Percentiles rank a stretch among this genome's conserved stretches.
Evolutionary conservation across 2,329 filamentous ascomycete genomes (phyloP).

Genomic region (Alternaria novae-zelandiae): DNA sequence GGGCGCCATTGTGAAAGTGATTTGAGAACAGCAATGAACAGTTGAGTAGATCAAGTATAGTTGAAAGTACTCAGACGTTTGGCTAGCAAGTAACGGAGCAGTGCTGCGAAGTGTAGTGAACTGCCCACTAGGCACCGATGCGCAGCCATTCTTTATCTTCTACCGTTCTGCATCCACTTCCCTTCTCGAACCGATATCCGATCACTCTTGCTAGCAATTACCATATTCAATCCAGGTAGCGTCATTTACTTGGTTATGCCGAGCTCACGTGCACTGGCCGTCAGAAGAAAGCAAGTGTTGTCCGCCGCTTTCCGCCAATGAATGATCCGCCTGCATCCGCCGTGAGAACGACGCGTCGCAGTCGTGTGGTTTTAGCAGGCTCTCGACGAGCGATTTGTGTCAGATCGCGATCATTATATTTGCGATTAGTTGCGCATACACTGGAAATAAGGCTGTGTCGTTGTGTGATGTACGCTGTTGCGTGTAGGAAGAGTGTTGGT

Average conservation of each 20-base stretch:
- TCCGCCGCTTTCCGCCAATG: conserved; percentile 29
- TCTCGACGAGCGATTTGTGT: not conserved
- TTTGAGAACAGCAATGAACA: not conserved
- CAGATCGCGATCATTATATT: not conserved
- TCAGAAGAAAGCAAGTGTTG: conserved; percentile 18
- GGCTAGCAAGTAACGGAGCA: not conserved
- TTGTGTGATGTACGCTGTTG: not conserved
- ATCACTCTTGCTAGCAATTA: conserved; percentile 17
- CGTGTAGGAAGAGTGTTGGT: not conserved
- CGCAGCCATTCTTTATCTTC: conserved; percentile 23
- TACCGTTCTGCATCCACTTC: conserved; percentile 19
- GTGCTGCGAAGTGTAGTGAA: not conserved
- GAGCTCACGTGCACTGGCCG: conserved; percentile 32
- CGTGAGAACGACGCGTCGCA: not conserved
- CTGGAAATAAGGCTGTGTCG: not conserved
- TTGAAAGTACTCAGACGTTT: not conserved
- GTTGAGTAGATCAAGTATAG: not conserved
- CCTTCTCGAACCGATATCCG: conserved; percentile 35
- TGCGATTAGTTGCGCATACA: too few species aligned
- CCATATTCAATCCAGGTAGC: conserved; percentile 20
- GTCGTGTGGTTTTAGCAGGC: not conserved
- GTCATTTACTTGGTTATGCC: conserved; percentile 34
- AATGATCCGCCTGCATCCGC: conserved; percentile 29
- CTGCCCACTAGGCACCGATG: conserved; percentile 3
- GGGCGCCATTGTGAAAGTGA: conserved; percentile 35